Evolutionary conservation across 108 stramenopile genomes (phyloP).

Genomic region (Nannochloropsis salina): DNA sequence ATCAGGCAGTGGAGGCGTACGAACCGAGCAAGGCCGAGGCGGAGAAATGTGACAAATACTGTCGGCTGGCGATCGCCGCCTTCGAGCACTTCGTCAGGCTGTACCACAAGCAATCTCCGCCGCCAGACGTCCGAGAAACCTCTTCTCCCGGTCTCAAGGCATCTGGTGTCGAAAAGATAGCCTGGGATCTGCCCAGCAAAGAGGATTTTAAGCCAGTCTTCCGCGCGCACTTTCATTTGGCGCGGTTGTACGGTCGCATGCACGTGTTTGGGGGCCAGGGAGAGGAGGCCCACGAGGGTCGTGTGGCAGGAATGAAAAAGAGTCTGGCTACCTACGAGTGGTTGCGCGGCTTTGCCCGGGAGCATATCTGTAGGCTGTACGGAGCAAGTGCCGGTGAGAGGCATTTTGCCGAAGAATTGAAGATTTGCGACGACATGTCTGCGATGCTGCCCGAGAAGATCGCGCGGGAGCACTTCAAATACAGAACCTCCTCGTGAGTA

Average conservation of each 20-base stretch:
- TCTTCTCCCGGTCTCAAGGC: not conserved
- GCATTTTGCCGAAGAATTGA: not conserved
- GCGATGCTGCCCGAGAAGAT: slow-evolving; percentile 7
- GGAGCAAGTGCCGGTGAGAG: not conserved
- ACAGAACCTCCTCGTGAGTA: not conserved
- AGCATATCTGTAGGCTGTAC: not conserved
- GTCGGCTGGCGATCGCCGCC: not conserved
- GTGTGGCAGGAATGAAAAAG: not conserved
- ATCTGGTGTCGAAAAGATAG: not conserved
- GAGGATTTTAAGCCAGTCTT: not conserved
- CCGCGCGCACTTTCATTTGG: not conserved
- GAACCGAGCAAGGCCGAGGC: not conserved
- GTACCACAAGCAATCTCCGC: not conserved
- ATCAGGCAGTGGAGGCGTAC: not conserved
- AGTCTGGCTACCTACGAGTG: not conserved
- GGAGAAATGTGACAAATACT: not conserved
- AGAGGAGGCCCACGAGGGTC: not conserved
- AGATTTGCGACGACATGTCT: not conserved
- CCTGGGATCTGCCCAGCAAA: slow-evolving; percentile 8
- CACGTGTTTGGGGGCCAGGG: not conserved
- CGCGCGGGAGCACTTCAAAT: slow-evolving; percentile 4
- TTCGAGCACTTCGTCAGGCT: not conserved
- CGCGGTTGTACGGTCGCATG: not conserved
- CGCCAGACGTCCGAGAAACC: not conserved
- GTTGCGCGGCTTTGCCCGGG: not conserved